phyloP scores from a whole-genome alignment of 1,284 basidiomycete genomes.

The Leccinum pachyderme region DNA sequence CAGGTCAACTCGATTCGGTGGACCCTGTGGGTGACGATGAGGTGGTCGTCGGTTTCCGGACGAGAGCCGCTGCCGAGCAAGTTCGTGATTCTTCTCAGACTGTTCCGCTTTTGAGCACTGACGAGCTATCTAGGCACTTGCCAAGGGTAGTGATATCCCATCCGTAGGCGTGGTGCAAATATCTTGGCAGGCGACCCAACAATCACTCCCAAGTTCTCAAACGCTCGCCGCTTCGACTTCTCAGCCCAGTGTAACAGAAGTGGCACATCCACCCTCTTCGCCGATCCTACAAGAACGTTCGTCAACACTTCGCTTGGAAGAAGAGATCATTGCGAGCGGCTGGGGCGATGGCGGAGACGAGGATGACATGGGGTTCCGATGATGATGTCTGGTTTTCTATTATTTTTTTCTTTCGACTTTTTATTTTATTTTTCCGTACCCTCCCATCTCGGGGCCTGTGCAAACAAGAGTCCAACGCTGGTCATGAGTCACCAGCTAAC shows the following conservation, averaged over 20 bases:
- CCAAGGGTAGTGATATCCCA: constrained; percentile 64
- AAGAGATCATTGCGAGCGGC: constrained; percentile 55
- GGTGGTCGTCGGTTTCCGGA: constrained; percentile 64
- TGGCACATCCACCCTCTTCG: constrained; percentile 10
- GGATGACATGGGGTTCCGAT: constrained; percentile 55
- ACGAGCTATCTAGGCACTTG: constrained; percentile 49
- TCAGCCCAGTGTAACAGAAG: constrained; percentile 11
- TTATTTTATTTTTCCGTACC: constrained; percentile 15
- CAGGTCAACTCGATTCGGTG: constrained; percentile 65
- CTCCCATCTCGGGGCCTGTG: constrained; percentile 10
- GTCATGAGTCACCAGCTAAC: constrained; percentile 11
- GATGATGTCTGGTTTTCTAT: not conserved
- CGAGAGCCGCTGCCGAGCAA: constrained; percentile 72
- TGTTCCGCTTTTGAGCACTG: constrained; percentile 6
- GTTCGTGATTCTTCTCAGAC: constrained; percentile 36
- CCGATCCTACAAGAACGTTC: constrained; percentile 15
- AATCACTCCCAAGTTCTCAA: constrained; percentile 24
- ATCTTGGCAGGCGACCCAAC: constrained; percentile 55
- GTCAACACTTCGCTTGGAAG: constrained; percentile 42
- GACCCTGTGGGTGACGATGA: constrained; percentile 53
- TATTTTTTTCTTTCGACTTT: not conserved
- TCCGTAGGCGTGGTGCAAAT: constrained; percentile 62
- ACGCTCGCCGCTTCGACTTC: constrained; percentile 16
- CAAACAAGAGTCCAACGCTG: constrained; percentile 14
- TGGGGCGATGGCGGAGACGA: constrained; percentile 65